Base-by-base conservation (phyloP, 2,329 filamentous ascomycete genomes). In the Mycosphaerella sp. region DNA sequence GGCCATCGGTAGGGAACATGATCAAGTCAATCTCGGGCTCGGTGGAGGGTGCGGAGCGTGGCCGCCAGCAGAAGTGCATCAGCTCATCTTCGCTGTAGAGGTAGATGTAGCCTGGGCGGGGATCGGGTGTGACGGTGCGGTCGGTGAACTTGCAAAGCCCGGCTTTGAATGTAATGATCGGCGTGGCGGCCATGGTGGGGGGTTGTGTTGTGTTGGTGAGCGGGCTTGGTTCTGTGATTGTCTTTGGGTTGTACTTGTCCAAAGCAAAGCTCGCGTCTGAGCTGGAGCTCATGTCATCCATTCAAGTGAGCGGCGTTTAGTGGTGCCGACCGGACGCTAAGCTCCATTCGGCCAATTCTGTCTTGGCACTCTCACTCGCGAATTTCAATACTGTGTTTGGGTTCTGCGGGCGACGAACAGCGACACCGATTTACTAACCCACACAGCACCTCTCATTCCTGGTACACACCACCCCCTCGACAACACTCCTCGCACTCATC, bases 61-160 rank as follows among this genome's bases (percentile, higher is more conserved):
- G 84, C 62, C 91, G 86, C 95, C 95, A 98, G 81, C 91, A 96
- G 76, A 98, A 95, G 76, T 96, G 91, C 57, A 95, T 80, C 57
- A 98, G 81, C 49, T 96, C 92, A 84, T 96, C 92, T 78, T 95
- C 91, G 48, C 80, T 80, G 73, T 93, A 95, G 51, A 97, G 84
- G 71, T 95, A 97, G 69, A 97, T 82, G 73, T 95, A 96, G 64
- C 92, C 92, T 4, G 83, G 84, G 7, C 83, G 85, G 29, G 82
- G 76, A 62, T 82, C 79, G 38, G 89, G 83, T 69, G 83, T 87
- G 67, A 95, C 84, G 72, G 85, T 89, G 70, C 78, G 75, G 51
- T 78, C 79, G 58, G 51, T 46, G 54, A 61, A 49, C 50, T 93
- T 84, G 75, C 92, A 97, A 71, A 82, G 82, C 72, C 92, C 92